Conservation (phyloP, 139 green algal genomes). For the Coccomyxa sp. region DNA sequence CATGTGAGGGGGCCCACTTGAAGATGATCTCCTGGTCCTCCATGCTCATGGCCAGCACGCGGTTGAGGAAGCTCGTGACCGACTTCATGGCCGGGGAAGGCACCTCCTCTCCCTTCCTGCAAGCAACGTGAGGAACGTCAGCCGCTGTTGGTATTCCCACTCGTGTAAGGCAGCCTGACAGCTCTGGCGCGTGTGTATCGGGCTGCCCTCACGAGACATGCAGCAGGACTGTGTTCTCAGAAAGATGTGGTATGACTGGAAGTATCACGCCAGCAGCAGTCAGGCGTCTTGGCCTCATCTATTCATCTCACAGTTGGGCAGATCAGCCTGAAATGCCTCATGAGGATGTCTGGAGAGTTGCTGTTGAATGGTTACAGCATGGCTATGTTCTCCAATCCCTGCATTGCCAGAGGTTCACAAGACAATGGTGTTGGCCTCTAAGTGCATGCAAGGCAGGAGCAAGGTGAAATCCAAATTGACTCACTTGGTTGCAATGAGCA, state of each 20-base stretch:
- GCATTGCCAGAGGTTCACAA: neutral
- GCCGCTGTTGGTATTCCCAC: neutral
- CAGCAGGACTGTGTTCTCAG: neutral
- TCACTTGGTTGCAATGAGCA: neutral
- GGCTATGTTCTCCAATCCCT: neutral
- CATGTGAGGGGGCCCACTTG: too few species aligned
- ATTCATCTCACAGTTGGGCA: neutral
- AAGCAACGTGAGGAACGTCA: neutral
- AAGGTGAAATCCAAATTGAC: neutral
- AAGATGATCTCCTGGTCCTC: constrained; percentile 43
- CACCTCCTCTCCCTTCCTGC: neutral
- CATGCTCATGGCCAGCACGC: constrained; percentile 63
- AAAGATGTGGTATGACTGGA: too few species aligned
- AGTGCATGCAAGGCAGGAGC: neutral
- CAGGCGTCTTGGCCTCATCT: too few species aligned
- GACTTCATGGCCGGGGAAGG: neutral
- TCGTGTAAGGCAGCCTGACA: neutral
- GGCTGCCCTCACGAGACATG: neutral
- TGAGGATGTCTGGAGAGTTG: neutral
- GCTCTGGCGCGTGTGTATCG: neutral
- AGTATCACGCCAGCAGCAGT: too few species aligned
- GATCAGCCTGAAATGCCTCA: neutral
- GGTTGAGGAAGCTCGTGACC: constrained; percentile 63
- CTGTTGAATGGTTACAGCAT: too few species aligned
- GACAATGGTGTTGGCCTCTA: neutral